Conservation (phyloP, 768 basidiomycete genomes). For the Cantharellus cinnabarinus region DNA sequence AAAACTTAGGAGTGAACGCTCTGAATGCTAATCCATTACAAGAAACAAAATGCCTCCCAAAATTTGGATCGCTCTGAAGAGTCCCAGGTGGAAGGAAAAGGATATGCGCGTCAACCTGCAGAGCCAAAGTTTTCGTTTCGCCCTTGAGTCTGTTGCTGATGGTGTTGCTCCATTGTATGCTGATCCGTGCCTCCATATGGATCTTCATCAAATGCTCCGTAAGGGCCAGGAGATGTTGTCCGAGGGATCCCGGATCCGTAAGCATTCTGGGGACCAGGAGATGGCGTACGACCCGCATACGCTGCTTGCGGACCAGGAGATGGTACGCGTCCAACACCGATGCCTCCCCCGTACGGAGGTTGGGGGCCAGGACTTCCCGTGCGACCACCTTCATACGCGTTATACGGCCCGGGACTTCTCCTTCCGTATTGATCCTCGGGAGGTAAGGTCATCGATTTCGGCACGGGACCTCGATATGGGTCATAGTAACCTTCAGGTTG, state of each 20-base stretch:
- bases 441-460: conserved; percentile 27
- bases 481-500: conserved; percentile 36
- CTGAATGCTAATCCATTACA: no score
- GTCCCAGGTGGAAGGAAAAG: no score
- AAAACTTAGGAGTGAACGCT: no score
- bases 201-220: conserved; percentile 20
- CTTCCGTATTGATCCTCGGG: background rate
- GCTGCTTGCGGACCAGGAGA: conserved; percentile 17
- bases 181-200: no score
- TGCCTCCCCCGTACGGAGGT: conserved; percentile 8
- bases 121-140: no score
- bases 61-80: no score
- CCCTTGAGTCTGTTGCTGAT: no score
- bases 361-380: conserved; percentile 14
- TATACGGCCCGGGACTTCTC: background rate
- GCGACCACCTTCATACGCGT: conserved; percentile 9
- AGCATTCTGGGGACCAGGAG: conserved; percentile 6
- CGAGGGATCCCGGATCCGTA: conserved; percentile 1
- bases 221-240: conserved; percentile 25
- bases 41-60: no score
- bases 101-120: no score
- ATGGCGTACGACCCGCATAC: conserved; percentile 9
- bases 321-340: background rate
- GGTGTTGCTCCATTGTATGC: no score
- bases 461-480: conserved; percentile 61